Base-by-base conservation (phyloP, 2,329 filamentous ascomycete genomes). In the Emmonsiellopsis sp. region DNA sequence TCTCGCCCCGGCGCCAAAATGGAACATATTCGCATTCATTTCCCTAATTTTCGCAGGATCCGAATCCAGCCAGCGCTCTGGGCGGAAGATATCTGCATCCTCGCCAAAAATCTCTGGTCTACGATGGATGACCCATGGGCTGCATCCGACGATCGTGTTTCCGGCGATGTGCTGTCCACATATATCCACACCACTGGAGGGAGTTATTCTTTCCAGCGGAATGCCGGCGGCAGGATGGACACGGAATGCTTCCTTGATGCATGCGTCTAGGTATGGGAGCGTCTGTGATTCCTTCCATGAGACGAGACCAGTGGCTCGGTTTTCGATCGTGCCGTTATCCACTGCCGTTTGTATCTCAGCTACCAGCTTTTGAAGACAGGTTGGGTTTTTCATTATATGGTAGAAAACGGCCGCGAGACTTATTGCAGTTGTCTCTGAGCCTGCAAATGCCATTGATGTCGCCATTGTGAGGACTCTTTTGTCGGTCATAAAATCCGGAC, bases 351-450 rank as follows among this genome's bases (percentile, higher is more conserved):
- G 84, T 0, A 90, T 67, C 65, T 90, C 86, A 1, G 69, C 60
- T 62, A 79, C 77, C 4, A 65, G 50, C 7, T 58, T 57, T 7
- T 16, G 40, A 45, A 62, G 45, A 38, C 57, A 58, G 11, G 52
- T 38, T 0, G 83, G 83, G 61, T 83, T 80, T 62, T 83, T 84
- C 37, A 90, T 75, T 3, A 91, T 70, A 66, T 83, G 84, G 69
- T 91, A 91, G 62, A 92, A 87, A 0, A 90, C 79, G 6, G 83
- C 78, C 5, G 80, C 80, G 0, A 91, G 76, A 6, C 80, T 82
- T 63, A 91, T 91, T 40, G 85, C 87, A 0, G 87, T 92, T 0
- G 87, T 92, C 68, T 93, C 88, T 2, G 81, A 85, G 3, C 87
- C 87, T 0, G 88, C 88, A 86, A 80, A 63, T 9, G 61, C 60